Evolutionary conservation across 2,329 filamentous ascomycete genomes (phyloP), one percentile per base, ranked within the genome.

Genomic region (Fusarium sp.): DNA sequence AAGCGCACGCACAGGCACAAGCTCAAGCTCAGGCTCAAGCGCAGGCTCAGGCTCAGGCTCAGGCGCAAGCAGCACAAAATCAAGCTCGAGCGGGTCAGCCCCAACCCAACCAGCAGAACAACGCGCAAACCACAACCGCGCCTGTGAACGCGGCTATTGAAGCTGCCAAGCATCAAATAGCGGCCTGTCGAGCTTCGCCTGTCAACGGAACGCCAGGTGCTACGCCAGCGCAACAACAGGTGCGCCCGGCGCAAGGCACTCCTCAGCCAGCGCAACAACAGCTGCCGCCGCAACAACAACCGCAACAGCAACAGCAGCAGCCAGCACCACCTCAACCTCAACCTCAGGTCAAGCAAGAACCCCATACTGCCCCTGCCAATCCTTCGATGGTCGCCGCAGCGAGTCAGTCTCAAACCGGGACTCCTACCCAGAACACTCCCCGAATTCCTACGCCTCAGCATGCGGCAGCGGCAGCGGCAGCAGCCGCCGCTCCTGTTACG

Each of bases 371-470:
- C 2, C 83, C 85, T 8, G 79, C 85, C 49, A 87, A 87, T 66
- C 83, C 84, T 0, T 79, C 81, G 4, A 76, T 86, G 54, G 73
- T 76, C 33, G 69, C 72, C 36, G 79, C 82, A 4, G 75, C 79
- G 11, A 77, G 80, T 69, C 81, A 58, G 78, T 82, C 40, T 72
- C 84, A 64, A 54, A 67, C 62, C 33, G 82, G 83, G 60, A 84
- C 84, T 7, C 84, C 85, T 20, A 85, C 83, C 0, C 84, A 86
- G 61, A 84, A 86, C 59, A 78, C 78, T 4, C 79, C 80, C 8
- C 82, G 85, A 54, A 78, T 84, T 6, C 83, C 83, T 61, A 86
- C 85, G 9, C 83, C 85, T 2, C 85, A 87, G 61, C 85, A 87
- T 62, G 76, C 78, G 1, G 80, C 80, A 4, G 80, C 79, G 1